Conservation (phyloP, 805 yeast species). For the Komagataella kurtzmanii region DNA sequence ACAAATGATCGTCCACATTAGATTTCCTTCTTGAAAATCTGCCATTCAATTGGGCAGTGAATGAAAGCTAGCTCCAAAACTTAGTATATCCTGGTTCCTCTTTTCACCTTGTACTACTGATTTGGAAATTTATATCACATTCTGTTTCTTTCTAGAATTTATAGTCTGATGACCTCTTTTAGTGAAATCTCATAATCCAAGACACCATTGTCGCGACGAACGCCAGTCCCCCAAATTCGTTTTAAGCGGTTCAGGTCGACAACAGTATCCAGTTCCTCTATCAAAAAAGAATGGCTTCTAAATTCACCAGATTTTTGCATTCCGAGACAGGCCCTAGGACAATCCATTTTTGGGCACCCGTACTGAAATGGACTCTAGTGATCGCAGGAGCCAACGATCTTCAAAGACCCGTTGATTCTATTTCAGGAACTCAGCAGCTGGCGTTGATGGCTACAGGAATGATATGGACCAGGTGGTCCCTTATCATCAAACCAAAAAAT, state of each 20-base stretch:
- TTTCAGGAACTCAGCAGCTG: constrained; percentile 79
- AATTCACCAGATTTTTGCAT: constrained; percentile 55
- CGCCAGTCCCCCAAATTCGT: neutral
- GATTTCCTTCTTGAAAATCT: neutral
- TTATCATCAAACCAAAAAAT: constrained; percentile 84
- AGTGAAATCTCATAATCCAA: neutral
- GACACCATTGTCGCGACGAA: neutral
- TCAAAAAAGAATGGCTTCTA: neutral
- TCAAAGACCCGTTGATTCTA: constrained; percentile 81
- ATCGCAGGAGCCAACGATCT: constrained; percentile 83
- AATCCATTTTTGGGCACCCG: constrained; percentile 85
- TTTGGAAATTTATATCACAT: no score
- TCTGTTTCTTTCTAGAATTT: no score
- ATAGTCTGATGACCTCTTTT: neutral
- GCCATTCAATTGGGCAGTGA: neutral
- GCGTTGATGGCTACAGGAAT: constrained; percentile 81
- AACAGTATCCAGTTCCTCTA: neutral
- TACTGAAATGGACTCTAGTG: constrained; percentile 71
- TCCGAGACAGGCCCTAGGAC: constrained; percentile 94
- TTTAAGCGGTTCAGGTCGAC: neutral
- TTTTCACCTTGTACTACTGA: neutral
- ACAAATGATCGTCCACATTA: neutral
- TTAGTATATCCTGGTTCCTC: no score
- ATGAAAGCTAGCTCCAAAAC: no score
- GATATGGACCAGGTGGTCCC: constrained; percentile 98